These are phyloP conservation scores for Polytrichum formosum DNA, from an alignment of 225 moss, liverwort and hornwort species.

Conservation along the genomic window DNA sequence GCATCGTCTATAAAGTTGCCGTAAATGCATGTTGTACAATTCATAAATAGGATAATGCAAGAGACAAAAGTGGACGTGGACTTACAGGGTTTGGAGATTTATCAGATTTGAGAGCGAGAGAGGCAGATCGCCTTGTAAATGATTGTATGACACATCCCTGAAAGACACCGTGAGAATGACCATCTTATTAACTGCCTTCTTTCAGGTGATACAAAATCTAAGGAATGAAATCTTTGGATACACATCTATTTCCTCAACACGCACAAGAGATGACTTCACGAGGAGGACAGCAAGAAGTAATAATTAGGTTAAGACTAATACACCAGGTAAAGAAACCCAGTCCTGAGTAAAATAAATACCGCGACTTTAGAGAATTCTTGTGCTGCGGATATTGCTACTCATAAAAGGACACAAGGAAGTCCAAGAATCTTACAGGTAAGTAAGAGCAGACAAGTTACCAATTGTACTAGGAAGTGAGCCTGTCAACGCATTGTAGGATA, in stretches of 20 bases:
- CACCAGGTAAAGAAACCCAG: too few relatives aligned
- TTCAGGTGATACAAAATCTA: neutral
- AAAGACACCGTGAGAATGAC: slow-evolving; percentile 5
- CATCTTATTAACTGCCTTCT: neutral
- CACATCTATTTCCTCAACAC: too few relatives aligned
- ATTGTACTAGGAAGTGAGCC: slow-evolving; percentile 61
- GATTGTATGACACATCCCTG: slow-evolving; percentile 56
- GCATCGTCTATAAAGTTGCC: too few relatives aligned
- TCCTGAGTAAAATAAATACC: too few relatives aligned
- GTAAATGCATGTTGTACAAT: too few relatives aligned
- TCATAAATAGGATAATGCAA: too few relatives aligned
- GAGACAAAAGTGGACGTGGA: neutral
- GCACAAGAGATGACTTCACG: too few relatives aligned
- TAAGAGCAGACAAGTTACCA: slow-evolving; percentile 43
- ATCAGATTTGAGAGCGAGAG: slow-evolving; percentile 48
- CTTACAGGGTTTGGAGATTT: slow-evolving; percentile 38
- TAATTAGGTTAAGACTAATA: too few relatives aligned
- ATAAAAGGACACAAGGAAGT: neutral
- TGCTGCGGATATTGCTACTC: too few relatives aligned
- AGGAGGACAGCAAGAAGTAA: too few relatives aligned
- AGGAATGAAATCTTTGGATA: neutral
- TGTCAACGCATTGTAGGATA: slow-evolving; percentile 55
- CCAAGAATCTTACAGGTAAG: slow-evolving; percentile 35
- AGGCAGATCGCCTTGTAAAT: slow-evolving; percentile 46
- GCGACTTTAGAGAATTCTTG: too few relatives aligned